Evolutionary conservation across 2,329 filamentous ascomycete genomes (phyloP).

Genomic region (Colletotrichum sp.): DNA sequence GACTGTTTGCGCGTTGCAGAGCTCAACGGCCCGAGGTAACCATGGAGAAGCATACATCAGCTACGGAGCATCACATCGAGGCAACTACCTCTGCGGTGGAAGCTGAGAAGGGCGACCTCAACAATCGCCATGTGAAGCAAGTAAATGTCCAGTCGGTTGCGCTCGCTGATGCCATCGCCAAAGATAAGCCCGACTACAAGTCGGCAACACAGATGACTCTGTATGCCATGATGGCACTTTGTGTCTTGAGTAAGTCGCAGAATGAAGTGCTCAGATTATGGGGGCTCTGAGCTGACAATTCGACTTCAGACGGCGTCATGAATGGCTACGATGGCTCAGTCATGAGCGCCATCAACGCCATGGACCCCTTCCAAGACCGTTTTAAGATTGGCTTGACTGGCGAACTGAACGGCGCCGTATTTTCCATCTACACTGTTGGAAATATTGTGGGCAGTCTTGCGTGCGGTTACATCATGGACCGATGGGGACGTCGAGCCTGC

Average conservation of each 20-base stretch:
- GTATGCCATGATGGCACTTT: conserved; percentile 25
- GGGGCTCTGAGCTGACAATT: neutral
- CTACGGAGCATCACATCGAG: conserved; percentile 1
- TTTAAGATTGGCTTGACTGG: conserved; percentile 21
- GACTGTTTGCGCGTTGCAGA: neutral
- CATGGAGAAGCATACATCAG: neutral
- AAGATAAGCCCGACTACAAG: conserved; percentile 21
- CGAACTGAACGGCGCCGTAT: conserved; percentile 14
- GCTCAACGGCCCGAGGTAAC: too few species aligned
- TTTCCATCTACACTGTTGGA: conserved; percentile 24
- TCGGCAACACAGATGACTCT: conserved; percentile 17
- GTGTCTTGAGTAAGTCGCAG: conserved; percentile 6
- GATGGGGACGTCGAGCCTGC: conserved; percentile 20
- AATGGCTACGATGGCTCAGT: conserved; percentile 22
- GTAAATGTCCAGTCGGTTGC: conserved; percentile 22
- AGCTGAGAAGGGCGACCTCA: neutral
- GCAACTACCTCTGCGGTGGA: conserved; percentile 16
- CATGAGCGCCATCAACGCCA: conserved; percentile 24
- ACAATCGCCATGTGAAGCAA: conserved; percentile 10
- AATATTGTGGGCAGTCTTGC: conserved; percentile 15
- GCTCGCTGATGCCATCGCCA: conserved; percentile 24
- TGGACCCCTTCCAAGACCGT: conserved; percentile 21
- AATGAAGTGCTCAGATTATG: too few species aligned
- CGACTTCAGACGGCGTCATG: neutral
- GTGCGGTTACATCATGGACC: conserved; percentile 25